Base-by-base conservation (phyloP, 2,329 filamentous ascomycete genomes). In the Trichoderma oligosporum region DNA sequence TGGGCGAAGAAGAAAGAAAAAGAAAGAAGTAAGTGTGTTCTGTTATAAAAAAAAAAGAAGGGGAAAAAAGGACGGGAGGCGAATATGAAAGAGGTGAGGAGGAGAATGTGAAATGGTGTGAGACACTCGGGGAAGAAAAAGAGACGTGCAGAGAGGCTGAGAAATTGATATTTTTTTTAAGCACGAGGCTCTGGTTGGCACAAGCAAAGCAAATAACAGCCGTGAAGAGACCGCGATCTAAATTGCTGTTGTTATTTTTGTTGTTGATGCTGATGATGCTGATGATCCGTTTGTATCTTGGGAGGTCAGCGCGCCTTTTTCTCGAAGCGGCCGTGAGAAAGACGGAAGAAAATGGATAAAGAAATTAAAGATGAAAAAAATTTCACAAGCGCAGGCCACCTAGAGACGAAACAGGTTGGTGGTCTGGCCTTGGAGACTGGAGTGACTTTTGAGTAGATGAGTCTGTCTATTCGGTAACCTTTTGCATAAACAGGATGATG, bases 341-440 rank as follows among this genome's bases (percentile, higher is more conserved):
- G 46, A 44, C 20, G 27, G 38, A 18, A 44, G 20, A 53, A 39
- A 53, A 27, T 8, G 49, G 18, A 25, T 25, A 38, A 52, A 3
- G 11, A 33, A 11, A 39, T 12, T n/a, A 20, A 11, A 22, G 38
- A 20, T 22, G 20, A 20, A 24, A 12, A 27, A 51, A 35, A 29
- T n/a, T 5, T 14, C 27, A 54, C 35, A 38, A 38, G 18, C 9
- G 20, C 5, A 38, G 33, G 22, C 31, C 22, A 48, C 14, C 14
- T 33, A 33, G 36, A 14, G 38, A 22, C n/a, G 24, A 42, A 25
- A 22, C 35, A 53, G 18, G 38, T 33, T 18, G 18, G 25, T 16
- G 47, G 35, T 51, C 48, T 52, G 38, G 49, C 38, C 25, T 48
- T 48, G 45, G 51, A 18, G 36, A 20, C 16, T 39, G 47, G 36